Evolutionary conservation across 2,329 filamentous ascomycete genomes (phyloP).

Genomic region (Fusarium anthophilum): DNA sequence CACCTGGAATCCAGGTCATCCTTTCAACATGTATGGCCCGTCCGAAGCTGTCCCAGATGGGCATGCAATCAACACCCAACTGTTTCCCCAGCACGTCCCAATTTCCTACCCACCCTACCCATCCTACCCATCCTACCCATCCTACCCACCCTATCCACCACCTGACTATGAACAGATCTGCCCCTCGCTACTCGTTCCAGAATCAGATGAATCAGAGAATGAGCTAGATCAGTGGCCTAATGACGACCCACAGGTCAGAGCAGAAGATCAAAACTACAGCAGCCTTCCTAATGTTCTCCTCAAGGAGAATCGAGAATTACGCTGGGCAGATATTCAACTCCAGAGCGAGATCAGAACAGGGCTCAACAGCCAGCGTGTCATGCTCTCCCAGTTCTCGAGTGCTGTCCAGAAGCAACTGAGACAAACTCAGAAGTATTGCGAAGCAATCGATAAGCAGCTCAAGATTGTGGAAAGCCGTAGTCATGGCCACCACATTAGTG

Average conservation of each 20-base stretch:
- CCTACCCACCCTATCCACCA: no score
- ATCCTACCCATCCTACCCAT: no score
- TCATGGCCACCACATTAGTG: neutral
- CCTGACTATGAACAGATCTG: neutral
- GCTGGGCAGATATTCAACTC: neutral
- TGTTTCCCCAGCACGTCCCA: no score
- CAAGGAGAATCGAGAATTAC: neutral
- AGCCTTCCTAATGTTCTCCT: rapidly evolving
- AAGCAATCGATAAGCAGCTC: neutral
- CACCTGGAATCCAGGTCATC: neutral
- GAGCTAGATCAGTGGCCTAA: neutral
- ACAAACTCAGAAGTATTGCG: neutral
- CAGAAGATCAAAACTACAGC: no score
- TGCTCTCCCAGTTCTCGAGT: neutral
- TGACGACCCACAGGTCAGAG: neutral
- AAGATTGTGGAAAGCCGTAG: neutral
- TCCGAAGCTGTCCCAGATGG: neutral
- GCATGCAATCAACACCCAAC: neutral
- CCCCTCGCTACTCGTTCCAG: neutral
- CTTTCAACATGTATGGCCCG: neutral
- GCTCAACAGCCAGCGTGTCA: neutral
- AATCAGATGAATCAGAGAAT: neutral
- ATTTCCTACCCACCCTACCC: no score
- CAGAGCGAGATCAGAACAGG: neutral
- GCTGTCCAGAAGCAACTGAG: neutral